Conservation (phyloP, 352 stramenopile species). For the Globisporangium paroecandrum region DNA sequence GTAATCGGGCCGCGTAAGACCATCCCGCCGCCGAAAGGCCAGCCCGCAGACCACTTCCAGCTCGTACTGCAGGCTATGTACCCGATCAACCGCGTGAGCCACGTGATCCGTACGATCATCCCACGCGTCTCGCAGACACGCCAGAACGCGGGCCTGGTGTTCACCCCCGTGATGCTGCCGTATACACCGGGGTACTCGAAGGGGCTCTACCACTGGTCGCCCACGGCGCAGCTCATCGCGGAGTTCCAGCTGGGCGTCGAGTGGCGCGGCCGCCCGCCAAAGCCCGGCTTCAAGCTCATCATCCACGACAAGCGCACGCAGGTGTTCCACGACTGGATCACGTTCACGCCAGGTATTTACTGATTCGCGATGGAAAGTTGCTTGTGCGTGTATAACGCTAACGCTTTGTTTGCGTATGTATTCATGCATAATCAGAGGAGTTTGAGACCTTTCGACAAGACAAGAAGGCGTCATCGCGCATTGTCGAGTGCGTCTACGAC, state of each 20-base stretch:
- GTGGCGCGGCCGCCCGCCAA: conserved; percentile 70
- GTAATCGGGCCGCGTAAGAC: conserved; percentile 82
- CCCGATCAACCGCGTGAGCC: conserved; percentile 63
- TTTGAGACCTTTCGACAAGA: conserved; percentile 78
- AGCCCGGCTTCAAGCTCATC: conserved; percentile 82
- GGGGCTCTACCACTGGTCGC: conserved; percentile 73
- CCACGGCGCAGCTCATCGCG: conserved; percentile 44
- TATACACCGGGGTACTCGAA: conserved; percentile 80
- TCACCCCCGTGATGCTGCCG: conserved; percentile 72
- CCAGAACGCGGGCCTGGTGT: conserved; percentile 74
- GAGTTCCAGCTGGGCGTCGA: conserved; percentile 83
- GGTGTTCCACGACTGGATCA: conserved; percentile 87
- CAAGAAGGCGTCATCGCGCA: conserved; percentile 80
- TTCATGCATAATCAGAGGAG: conserved; percentile 34
- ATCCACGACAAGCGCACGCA: conserved; percentile 83
- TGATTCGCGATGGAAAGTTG: neutral
- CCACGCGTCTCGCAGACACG: conserved; percentile 68
- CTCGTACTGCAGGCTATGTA: conserved; percentile 86
- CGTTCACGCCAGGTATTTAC: conserved; percentile 60
- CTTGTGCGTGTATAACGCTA: neutral
- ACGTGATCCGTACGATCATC: conserved; percentile 76
- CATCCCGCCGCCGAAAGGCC: conserved; percentile 65
- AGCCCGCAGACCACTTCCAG: conserved; percentile 77
- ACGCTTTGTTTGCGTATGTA: neutral
- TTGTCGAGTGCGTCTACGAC: conserved; percentile 83